A percentile compares a stretch with the other conserved stretches of the same genome.
Evolutionary conservation across 2,329 filamentous ascomycete genomes (phyloP).

Genomic region (Biscogniauxia marginata): DNA sequence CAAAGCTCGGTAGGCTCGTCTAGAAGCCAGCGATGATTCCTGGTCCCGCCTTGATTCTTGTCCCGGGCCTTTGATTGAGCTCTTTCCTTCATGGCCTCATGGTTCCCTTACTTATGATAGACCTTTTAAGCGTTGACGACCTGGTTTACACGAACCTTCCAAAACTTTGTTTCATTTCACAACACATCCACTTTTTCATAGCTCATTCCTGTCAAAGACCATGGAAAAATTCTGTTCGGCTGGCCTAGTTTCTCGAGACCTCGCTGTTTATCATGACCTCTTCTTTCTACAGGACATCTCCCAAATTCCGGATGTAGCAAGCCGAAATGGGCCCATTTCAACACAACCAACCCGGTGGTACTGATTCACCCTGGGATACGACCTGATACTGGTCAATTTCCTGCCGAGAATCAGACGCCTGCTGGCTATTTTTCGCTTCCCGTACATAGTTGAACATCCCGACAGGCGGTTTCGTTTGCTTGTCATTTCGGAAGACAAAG

Average conservation of each 20-base stretch:
- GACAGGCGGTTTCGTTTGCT: constrained; percentile 12
- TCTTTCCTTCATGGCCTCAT: constrained; percentile 12
- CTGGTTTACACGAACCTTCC: constrained; percentile 27
- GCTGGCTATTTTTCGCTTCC: constrained; percentile 22
- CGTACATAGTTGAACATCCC: constrained; percentile 28
- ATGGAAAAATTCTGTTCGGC: neutral
- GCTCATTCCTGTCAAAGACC: neutral
- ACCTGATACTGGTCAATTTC: constrained; percentile 5
- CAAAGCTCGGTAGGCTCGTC: constrained; percentile 58
- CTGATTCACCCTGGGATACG: constrained; percentile 3
- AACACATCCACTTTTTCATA: constrained; percentile 2
- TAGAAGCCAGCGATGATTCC: constrained; percentile 48
- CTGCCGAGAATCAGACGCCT: constrained; percentile 3
- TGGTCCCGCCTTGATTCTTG: constrained; percentile 8
- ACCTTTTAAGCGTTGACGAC: constrained; percentile 28
- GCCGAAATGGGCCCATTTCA: constrained; percentile 4
- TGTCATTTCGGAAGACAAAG: constrained; percentile 1
- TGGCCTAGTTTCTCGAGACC: neutral
- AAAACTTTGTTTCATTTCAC: constrained; percentile 26
- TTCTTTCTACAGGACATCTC: constrained; percentile 5
- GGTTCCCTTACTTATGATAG: constrained; percentile 25
- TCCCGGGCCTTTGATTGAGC: constrained; percentile 11
- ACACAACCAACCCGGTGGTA: constrained; percentile 3
- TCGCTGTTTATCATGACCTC: constrained; percentile 6
- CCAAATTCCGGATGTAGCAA: constrained; percentile 6